phyloP scores from a whole-genome alignment of 2,329 filamentous ascomycete genomes.

The Ascomycota sp. region DNA sequence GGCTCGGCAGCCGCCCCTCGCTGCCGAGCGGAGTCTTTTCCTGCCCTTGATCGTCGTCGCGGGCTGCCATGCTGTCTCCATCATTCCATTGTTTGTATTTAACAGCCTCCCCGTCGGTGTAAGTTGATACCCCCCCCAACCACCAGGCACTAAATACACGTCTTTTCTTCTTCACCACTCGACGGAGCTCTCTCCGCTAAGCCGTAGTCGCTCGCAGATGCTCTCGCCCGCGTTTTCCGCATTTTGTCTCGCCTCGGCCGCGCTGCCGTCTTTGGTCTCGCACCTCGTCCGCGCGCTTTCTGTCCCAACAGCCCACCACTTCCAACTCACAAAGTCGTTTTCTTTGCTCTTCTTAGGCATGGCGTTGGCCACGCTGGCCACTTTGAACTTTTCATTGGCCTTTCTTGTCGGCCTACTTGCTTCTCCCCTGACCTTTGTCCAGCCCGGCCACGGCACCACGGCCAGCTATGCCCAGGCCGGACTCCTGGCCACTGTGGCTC shows the following conservation, averaged over 20 bases:
- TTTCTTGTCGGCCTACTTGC: slow-evolving; percentile 65
- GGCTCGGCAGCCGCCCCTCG: slow-evolving; percentile 2
- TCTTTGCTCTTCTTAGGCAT: slow-evolving; percentile 82
- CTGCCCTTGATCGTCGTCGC: slow-evolving; percentile 53
- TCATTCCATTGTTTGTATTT: slow-evolving; percentile 68
- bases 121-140: too few species aligned
- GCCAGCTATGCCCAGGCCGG: slow-evolving; percentile 21
- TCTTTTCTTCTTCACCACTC: neutral
- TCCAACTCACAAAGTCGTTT: slow-evolving; percentile 66
- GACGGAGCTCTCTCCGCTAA: slow-evolving; percentile 1
- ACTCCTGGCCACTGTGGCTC: slow-evolving; percentile 37
- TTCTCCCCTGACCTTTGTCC: slow-evolving; percentile 56
- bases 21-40: slow-evolving; percentile 42
- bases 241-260: slow-evolving; percentile 31
- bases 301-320: slow-evolving; percentile 42
- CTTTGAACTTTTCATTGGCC: slow-evolving; percentile 81
- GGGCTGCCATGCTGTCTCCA: slow-evolving; percentile 50
- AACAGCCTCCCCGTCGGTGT: slow-evolving; percentile 49
- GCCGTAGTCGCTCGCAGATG: slow-evolving; percentile 18
- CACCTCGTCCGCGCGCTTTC: slow-evolving; percentile 26
- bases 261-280: slow-evolving; percentile 35
- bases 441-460: slow-evolving; percentile 19
- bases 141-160: too few species aligned
- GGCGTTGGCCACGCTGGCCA: slow-evolving; percentile 77
- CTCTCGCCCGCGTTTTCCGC: slow-evolving; percentile 34